phyloP scores from a whole-genome alignment of 495 filamentous ascomycete species.

The Talaromyces trachyspermus region DNA sequence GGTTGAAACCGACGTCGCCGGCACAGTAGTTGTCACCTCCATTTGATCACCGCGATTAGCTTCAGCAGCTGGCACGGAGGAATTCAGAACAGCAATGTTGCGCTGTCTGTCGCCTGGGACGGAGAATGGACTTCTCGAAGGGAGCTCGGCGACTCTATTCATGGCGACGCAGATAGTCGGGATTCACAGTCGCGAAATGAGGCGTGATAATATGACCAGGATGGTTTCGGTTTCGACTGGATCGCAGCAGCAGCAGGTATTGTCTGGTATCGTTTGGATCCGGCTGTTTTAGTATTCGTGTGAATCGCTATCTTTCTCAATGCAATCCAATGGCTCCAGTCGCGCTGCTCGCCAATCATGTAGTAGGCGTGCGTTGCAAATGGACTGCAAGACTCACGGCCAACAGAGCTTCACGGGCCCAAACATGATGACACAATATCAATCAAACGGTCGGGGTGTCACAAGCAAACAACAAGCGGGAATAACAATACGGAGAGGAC shows the following conservation, averaged over 20 bases:
- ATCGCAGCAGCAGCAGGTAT: too few relatives aligned
- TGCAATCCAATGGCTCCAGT: not conserved
- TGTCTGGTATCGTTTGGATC: too few relatives aligned
- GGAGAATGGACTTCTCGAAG: slow-evolving; percentile 30
- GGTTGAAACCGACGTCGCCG: slow-evolving; percentile 36
- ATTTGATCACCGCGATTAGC: slow-evolving; percentile 35
- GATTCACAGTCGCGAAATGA: not conserved
- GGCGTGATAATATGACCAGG: too few relatives aligned
- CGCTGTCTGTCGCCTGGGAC: slow-evolving; percentile 32
- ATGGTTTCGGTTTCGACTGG: not conserved
- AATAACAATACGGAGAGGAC: not conserved
- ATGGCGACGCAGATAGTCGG: slow-evolving; percentile 13
- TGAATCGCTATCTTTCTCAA: not conserved
- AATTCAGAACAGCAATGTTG: slow-evolving; percentile 41
- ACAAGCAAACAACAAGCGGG: not conserved
- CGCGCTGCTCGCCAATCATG: slow-evolving; percentile 1
- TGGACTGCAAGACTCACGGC: slow-evolving; percentile 4
- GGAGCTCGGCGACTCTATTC: slow-evolving; percentile 39
- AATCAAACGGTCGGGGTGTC: not conserved
- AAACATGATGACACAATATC: slow-evolving; percentile 3
- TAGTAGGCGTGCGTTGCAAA: not conserved
- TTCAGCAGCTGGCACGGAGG: slow-evolving; percentile 27
- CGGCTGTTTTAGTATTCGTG: not conserved
- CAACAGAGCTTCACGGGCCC: not conserved
- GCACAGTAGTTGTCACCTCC: slow-evolving; percentile 42